Evolutionary conservation across 495 filamentous ascomycete species (phyloP), one percentile per base, ranked within the genome.

Genomic region (Daldinia bambusicola): DNA sequence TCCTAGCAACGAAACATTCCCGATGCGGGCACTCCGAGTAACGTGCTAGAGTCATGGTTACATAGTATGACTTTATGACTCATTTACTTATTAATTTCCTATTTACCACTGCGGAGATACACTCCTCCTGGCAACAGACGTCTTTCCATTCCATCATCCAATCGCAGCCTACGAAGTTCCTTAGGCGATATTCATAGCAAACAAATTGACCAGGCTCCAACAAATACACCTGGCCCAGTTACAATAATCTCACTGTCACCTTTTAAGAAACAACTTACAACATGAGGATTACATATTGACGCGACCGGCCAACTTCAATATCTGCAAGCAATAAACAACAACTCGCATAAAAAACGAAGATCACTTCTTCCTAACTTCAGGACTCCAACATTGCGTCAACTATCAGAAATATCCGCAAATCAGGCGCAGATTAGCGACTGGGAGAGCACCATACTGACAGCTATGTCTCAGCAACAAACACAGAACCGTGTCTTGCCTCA

Each of bases 1-100:
- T 68, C 66, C 66, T 32, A 50, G 66, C 40, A 68, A 68, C 58
- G 22, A 56, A 56, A 52, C 66, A 68, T 53, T 53, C 43, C 16
- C 14, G 4, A 6, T 18, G n/a, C 16, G 8, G 16, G 20, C 43
- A 7, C 43, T 22, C 50, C 30, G 13, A 18, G 22, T 22, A 32
- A 16, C 30, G 1, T 53, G 20, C 5, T 55, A 52, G 51, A 30
- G 50, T 63, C 31, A 26, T 30, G 7, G 36, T 50, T 60, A 20
- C 10, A 22, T 9, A 13, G 4, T 22, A 48, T 48, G 43, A 48
- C 43, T 48, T 12, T 20, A 66, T 76, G 74, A 75, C 57, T 75
- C 74, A 75, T 51, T 55, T 12, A 5, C 41, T 51, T 66, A 59
- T 10, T 36, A 36, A 43, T 43, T 52, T 60, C 45, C 12, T 60